phyloP scores from a whole-genome alignment of 2,329 filamentous ascomycete species.

The Diaporthe amygdali region DNA sequence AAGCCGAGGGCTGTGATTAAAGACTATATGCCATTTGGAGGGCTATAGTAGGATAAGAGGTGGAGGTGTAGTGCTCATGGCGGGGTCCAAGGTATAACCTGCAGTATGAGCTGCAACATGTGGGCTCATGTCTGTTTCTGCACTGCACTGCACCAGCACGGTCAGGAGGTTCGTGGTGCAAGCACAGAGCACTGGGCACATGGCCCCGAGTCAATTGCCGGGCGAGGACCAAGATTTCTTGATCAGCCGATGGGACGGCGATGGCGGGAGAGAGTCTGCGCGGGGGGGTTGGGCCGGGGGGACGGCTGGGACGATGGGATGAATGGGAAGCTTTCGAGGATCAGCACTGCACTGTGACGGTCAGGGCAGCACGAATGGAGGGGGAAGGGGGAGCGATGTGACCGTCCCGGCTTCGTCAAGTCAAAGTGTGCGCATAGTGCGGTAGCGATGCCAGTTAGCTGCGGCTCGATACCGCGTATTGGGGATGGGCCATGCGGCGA shows the following conservation, averaged over 20 bases:
- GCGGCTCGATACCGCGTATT: constrained; percentile 11
- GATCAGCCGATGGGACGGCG: constrained; percentile 1
- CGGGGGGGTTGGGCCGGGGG: not conserved
- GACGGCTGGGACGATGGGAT: not conserved
- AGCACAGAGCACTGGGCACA: not conserved
- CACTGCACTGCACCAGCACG: not conserved
- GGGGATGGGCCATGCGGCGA: not conserved
- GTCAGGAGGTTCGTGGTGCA: not conserved
- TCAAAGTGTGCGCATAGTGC: constrained; percentile 6
- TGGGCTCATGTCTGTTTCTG: no score
- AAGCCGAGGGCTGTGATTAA: not conserved
- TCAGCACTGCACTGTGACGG: constrained; percentile 6
- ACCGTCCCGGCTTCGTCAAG: not conserved
- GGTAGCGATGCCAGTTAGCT: constrained; percentile 8
- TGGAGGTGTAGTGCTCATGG: not conserved
- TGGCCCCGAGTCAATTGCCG: not conserved
- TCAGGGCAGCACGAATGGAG: not conserved
- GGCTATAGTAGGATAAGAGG: not conserved
- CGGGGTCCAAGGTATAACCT: not conserved
- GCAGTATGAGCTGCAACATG: not conserved
- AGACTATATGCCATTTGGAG: not conserved
- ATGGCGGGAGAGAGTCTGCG: not conserved
- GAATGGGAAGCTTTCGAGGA: not conserved
- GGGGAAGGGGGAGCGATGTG: not conserved
- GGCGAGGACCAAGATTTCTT: not conserved